Base-by-base conservation (phyloP, 164 flowering plant genomes). In the Stephania cephalantha region DNA sequence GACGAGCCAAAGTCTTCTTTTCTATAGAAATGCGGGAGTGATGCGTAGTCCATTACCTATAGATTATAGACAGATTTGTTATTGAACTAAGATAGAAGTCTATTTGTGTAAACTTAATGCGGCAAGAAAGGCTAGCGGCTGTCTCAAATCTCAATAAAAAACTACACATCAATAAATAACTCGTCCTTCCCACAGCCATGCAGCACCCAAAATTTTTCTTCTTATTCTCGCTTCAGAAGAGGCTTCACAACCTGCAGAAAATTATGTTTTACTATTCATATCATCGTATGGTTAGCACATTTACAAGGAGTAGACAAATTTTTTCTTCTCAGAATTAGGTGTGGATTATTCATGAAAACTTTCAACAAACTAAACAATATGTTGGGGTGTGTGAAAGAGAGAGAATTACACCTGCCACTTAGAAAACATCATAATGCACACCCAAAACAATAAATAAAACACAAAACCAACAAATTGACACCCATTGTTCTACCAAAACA, bases 221-320 rank as follows among this genome's bases (percentile, higher is more conserved):
- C 90, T 87, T 8, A 97, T 95, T 77, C 99, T 88, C 84, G 92
- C 99, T 85, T 93, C 85, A 95, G 77, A 78, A 95, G 98, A 75
- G 98, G 98, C 81, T 84, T 95, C 75, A 95, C 98, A 68, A 90
- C 93, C 98, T 95, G 88, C 72, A 69, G 79, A 71, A 18, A 53
- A 20, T 66, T 50, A 70, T 10, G 52, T 10, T 42, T 75, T 20
- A 30, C 53, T n/a, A 2, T 69, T 42, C 46, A 48, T 65, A 64
- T 35, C 48, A 44, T 45, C 7, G 8, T 50, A 50, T 6, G 11
- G n/a, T n/a, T 20, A 70, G 68, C 20, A 10, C 31, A 65, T 42
- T 44, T 17, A 20, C 46, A 17, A 8, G 1, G 69, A 53, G 29
- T 4, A 71, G 48, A 46, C 13, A 73, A 9, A 72, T 45, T 25